Evolutionary conservation across 192 early-diverging fungal species (phyloP).

Genomic region (Rhizophagus sp.): DNA sequence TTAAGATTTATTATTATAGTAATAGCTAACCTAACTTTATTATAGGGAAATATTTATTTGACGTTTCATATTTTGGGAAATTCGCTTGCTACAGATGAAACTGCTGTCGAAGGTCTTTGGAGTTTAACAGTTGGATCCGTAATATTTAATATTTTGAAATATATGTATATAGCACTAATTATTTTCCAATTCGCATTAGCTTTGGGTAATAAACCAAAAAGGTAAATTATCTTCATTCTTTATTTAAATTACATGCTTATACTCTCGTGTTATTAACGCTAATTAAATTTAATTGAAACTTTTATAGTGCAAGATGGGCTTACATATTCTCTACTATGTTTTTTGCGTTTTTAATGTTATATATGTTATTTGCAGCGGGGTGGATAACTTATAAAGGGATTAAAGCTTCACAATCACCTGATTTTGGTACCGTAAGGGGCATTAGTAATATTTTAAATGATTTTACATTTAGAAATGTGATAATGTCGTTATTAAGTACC

Average conservation of each 20-base stretch:
- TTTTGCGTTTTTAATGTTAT: constrained; percentile 53
- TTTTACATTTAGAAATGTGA: constrained; percentile 57
- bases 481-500: constrained; percentile 66
- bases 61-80: constrained; percentile 83
- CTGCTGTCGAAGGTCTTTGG: constrained; percentile 45
- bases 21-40: constrained; percentile 20
- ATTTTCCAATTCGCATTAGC: constrained; percentile 84
- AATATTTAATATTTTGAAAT: constrained; percentile 47
- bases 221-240: constrained; percentile 34
- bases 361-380: constrained; percentile 55
- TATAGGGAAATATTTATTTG: constrained; percentile 83
- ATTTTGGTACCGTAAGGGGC: neutral
- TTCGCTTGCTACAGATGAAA: constrained; percentile 38
- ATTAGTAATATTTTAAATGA: constrained; percentile 39
- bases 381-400: constrained; percentile 52
- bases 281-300: neutral
- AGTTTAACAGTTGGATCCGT: constrained; percentile 28
- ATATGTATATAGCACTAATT: constrained; percentile 75
- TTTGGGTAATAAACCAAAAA: constrained; percentile 95
- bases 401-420: constrained; percentile 6
- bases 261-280: constrained; percentile 34
- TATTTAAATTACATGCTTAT: neutral
- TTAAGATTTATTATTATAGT: neutral
- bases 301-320: constrained; percentile 51
- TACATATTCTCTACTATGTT: constrained; percentile 48